Evolutionary conservation across 1,139 yeast species (phyloP).

Genomic region (Taphrina betulina): DNA sequence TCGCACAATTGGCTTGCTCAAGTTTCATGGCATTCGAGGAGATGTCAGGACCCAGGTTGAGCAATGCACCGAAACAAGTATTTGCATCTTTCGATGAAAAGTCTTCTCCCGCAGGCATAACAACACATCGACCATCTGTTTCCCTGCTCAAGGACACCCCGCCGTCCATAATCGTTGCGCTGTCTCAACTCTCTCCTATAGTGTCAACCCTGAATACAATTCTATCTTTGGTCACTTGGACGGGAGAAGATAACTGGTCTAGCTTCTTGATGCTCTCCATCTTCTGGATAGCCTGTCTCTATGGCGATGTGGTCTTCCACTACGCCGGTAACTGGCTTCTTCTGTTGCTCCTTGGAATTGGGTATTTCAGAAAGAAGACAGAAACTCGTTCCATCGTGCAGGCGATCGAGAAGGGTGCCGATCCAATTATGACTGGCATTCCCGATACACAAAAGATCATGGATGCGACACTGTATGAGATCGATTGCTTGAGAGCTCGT

Average conservation of each 20-base stretch:
- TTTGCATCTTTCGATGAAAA: constrained; percentile 28
- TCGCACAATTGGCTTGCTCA: too few species aligned
- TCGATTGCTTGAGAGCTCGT: constrained; percentile 28
- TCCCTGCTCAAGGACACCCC: constrained; percentile 26
- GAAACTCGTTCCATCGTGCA: constrained; percentile 23
- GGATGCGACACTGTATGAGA: constrained; percentile 26
- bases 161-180: constrained; percentile 27
- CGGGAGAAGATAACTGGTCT: constrained; percentile 28
- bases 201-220: constrained; percentile 10
- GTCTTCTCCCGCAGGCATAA: constrained; percentile 29
- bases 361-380: constrained; percentile 25
- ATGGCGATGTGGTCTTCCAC: constrained; percentile 25
- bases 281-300: constrained; percentile 24
- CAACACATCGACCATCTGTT: constrained; percentile 26
- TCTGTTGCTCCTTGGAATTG: constrained; percentile 5
- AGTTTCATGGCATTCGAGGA: constrained; percentile 32
- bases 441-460: constrained; percentile 24
- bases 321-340: constrained; percentile 26
- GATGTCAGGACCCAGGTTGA: constrained; percentile 26
- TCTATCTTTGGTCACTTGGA: constrained; percentile 28
- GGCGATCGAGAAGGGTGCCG: constrained; percentile 18
- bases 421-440: constrained; percentile 11
- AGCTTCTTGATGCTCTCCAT: constrained; percentile 20
- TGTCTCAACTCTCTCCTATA: constrained; percentile 25
- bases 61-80: constrained; percentile 8